These are phyloP conservation scores for Saccharum hybrid DNA, from an alignment of 202 grass and related monocot genomes.

Conservation along the genomic window DNA sequence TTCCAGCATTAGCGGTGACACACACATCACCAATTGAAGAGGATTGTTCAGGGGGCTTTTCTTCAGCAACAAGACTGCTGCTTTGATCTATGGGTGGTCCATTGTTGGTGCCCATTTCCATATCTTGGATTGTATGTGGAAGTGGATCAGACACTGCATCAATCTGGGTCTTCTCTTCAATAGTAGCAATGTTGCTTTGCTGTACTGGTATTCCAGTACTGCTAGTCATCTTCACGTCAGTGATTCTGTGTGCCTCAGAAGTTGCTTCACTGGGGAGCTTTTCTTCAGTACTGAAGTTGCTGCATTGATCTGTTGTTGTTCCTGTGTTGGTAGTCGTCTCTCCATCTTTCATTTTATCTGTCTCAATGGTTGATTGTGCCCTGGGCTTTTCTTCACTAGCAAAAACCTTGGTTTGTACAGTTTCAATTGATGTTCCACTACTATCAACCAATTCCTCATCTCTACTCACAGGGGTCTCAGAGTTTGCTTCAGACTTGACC, in stretches of 20 bases:
- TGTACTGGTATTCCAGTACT: conserved; percentile 38
- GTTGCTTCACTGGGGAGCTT: conserved; percentile 30
- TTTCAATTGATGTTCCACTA: conserved; percentile 31
- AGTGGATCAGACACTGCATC: conserved; percentile 29
- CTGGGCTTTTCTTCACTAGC: conserved; percentile 41
- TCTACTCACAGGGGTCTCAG: conserved; percentile 22
- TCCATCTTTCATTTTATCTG: conserved; percentile 22
- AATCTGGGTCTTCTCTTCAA: conserved; percentile 34
- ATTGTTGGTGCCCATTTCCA: conserved; percentile 19
- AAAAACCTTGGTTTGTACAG: conserved; percentile 27
- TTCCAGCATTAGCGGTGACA: conserved; percentile 13
- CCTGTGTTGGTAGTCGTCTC: conserved; percentile 13
- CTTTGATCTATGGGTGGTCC: conserved; percentile 34
- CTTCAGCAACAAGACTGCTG: conserved; percentile 32
- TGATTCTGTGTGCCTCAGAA: conserved; percentile 37
- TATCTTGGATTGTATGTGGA: conserved; percentile 25
- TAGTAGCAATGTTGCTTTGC: conserved; percentile 28
- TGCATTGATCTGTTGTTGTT: conserved; percentile 36
- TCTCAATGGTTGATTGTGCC: conserved; percentile 2
- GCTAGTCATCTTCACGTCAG: conserved; percentile 32
- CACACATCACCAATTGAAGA: conserved; percentile 31
- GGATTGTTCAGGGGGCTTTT: conserved; percentile 34
- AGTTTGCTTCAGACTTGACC: conserved; percentile 35
- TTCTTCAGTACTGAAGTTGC: conserved; percentile 15
- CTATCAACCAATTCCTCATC: conserved; percentile 42